Conservation (phyloP, 306 rosid genomes). For the Begonia masoniana region DNA sequence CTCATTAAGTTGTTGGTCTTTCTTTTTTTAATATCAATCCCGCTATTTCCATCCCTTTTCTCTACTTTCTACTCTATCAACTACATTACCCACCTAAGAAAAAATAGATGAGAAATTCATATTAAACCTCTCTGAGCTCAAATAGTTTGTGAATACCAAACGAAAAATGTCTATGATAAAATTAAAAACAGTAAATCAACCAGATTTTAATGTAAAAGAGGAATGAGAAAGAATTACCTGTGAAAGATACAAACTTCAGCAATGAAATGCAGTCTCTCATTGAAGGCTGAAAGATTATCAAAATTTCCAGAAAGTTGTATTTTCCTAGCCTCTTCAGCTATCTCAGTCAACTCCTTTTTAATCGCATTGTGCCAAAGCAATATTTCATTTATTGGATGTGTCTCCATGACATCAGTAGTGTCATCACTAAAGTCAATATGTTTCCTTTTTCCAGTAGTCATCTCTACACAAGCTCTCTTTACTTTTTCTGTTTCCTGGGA, state of each 20-base stretch:
- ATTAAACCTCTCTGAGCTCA: too few relatives aligned
- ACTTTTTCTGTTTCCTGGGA: slow-evolving; percentile 27
- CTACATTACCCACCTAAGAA: too few relatives aligned
- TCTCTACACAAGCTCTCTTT: slow-evolving; percentile 43
- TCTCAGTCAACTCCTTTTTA: slow-evolving; percentile 72
- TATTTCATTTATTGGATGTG: slow-evolving; percentile 86
- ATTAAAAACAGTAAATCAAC: background rate
- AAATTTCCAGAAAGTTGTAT: slow-evolving; percentile 56
- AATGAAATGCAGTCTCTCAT: slow-evolving; percentile 82
- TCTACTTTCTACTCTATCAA: too few relatives aligned
- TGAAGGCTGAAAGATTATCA: slow-evolving; percentile 68
- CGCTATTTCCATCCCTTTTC: too few relatives aligned
- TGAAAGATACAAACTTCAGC: slow-evolving; percentile 98
- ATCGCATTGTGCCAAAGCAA: slow-evolving; percentile 97
- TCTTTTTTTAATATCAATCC: too few relatives aligned
- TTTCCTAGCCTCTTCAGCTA: slow-evolving; percentile 48
- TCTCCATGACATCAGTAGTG: slow-evolving; percentile 33
- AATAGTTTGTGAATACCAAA: background rate
- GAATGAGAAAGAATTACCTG: slow-evolving; percentile 42
- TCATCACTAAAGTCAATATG: slow-evolving; percentile 44
- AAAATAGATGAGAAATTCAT: too few relatives aligned
- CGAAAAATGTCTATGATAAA: background rate
- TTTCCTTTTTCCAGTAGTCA: slow-evolving; percentile 72
- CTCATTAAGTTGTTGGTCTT: too few relatives aligned
- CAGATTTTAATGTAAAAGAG: slow-evolving; percentile 1